These are phyloP conservation scores for Phytopythium ostracodes DNA, from an alignment of 352 stramenopile species.

Conservation along the genomic window DNA sequence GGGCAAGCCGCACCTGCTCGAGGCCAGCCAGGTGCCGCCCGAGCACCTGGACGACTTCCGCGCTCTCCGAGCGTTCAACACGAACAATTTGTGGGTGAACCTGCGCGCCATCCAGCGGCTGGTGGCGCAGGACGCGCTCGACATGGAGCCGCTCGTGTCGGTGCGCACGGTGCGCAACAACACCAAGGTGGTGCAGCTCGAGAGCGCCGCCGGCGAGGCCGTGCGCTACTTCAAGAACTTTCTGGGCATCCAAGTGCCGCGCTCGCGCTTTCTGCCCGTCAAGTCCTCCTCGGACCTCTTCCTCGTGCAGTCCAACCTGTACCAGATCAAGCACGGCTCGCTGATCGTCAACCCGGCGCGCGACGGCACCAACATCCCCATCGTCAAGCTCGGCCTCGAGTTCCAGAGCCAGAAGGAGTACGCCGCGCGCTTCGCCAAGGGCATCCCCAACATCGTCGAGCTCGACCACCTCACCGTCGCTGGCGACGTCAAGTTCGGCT, in stretches of 20 bases:
- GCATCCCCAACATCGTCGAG: constrained; percentile 92
- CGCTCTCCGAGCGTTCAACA: constrained; percentile 98
- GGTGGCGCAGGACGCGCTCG: constrained; percentile 96
- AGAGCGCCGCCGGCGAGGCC: constrained; percentile 96
- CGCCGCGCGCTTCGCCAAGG: constrained; percentile 74
- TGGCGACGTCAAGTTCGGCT: constrained; percentile 92
- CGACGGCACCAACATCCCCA: constrained; percentile 81
- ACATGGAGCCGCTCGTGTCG: constrained; percentile 95
- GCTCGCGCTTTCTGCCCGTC: constrained; percentile 96
- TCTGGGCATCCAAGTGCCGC: constrained; percentile 94
- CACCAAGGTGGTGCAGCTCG: constrained; percentile 92
- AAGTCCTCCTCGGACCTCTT: constrained; percentile 99
- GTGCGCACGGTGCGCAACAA: constrained; percentile 96
- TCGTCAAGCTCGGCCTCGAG: constrained; percentile 92
- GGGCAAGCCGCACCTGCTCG: constrained; percentile 94
- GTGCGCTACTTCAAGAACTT: constrained; percentile 99
- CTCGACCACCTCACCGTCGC: constrained; percentile 92
- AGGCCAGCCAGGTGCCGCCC: constrained; percentile 96
- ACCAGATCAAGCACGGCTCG: constrained; percentile 91
- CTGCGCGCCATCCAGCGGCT: constrained; percentile 96
- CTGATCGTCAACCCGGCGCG: constrained; percentile 86
- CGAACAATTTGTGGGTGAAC: constrained; percentile 99
- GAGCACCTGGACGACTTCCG: constrained; percentile 95
- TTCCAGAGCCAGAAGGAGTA: constrained; percentile 91
- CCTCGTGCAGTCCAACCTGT: constrained; percentile 91